Base-by-base conservation (phyloP, 2,329 filamentous ascomycete genomes). In the Didymella segeticola region DNA sequence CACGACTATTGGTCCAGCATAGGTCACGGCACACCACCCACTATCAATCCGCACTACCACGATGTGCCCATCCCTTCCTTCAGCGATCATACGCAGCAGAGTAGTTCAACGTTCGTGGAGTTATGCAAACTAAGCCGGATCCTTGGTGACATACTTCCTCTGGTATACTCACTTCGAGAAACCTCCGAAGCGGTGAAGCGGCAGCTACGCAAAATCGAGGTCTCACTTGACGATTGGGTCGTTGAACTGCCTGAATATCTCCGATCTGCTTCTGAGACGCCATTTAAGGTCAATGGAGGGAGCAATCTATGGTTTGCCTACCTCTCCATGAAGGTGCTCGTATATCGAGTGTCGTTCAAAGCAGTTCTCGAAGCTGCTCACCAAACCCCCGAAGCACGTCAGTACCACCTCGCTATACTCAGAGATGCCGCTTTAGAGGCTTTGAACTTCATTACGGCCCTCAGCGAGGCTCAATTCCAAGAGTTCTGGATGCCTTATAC, bases 401-500 rank as follows among this genome's bases (percentile, higher is more conserved):
- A 57, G 20, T 57, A 61, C 12, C 43, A 55, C 14, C 57, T 66
- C 15, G 29, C 47, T 0, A 47, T 43, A 27, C 56, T 66, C 3
- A 51, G 57, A 41, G 41, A 58, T 25, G 52, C 57, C 20, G 55
- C 60, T 9, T 52, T 25, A 14, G 47, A 57, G 1, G 53, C 48
- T 10, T 33, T 48, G 3, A 37, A 50, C 15, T 61, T 55, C 20
- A 31, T 60, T 19, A 49, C 38, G 12, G 52, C 47, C 0, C 50
- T 65, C 0, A 53, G 36, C 14, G 51, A 61, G 9, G 22, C 33
- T 26, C 57, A 60, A 6, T 34, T 65, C 11, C 52, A 58, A 10
- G 62, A 62, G 20, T 65, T 65, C 17, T 63, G 62, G 62, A 58
- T 63, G 43, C 62, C 61, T 4, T 65, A 63, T 30, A 62, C 61